Percentiles rank a stretch among this genome's conserved stretches.
Conservation (phyloP, 257 asterid genomes). For the Knoxia roxburghii region DNA sequence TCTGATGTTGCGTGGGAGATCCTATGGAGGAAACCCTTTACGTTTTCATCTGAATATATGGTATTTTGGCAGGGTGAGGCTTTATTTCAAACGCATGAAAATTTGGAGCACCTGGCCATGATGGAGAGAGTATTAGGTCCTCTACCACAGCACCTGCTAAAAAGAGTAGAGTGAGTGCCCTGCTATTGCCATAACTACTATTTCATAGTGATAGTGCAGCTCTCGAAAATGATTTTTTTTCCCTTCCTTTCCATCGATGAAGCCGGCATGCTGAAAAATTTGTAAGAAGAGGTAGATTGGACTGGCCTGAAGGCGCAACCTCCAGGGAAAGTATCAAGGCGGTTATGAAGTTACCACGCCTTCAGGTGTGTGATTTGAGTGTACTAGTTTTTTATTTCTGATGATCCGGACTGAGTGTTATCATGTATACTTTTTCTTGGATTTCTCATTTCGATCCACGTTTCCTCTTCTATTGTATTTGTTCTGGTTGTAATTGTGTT, state of each 20-base stretch:
- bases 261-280: conserved; percentile 51
- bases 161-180: conserved; percentile 41
- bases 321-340: conserved; percentile 49
- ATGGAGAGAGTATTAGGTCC: conserved; percentile 55
- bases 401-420: background rate
- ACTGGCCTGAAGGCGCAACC: conserved; percentile 56
- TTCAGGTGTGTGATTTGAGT: conserved; percentile 28
- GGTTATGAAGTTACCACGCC: conserved; percentile 41
- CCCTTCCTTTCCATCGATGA: conserved; percentile 8
- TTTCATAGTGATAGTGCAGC: conserved; percentile 3
- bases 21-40: conserved; percentile 3
- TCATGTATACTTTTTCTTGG: background rate
- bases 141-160: conserved; percentile 37
- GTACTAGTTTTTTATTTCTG: background rate
- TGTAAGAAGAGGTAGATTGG: conserved; percentile 43
- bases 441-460: background rate
- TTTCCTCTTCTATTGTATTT: background rate
- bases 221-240: background rate
- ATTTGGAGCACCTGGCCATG: conserved; percentile 51
- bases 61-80: conserved; percentile 43
- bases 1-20: conserved; percentile 5
- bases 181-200: background rate
- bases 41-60: conserved; percentile 10
- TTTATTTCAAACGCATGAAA: conserved; percentile 50
- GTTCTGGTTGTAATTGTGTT: too few species aligned